These are phyloP conservation scores for Phlebiopsis flavidoalba DNA, from an alignment of 768 basidiomycete genomes.

Conservation along the genomic window DNA sequence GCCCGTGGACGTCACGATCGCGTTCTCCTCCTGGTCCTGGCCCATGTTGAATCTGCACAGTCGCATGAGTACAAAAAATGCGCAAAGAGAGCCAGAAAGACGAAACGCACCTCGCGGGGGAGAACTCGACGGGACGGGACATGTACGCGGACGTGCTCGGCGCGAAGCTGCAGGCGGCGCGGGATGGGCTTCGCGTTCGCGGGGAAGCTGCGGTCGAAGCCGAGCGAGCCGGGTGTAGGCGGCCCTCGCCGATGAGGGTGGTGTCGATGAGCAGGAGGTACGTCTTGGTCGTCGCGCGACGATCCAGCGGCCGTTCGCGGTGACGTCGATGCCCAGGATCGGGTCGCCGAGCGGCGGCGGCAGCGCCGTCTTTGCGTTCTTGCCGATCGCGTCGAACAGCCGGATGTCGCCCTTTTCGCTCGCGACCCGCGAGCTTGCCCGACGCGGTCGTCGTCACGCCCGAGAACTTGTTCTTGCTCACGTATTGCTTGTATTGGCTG, in stretches of 20 bases:
- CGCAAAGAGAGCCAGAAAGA: neutral
- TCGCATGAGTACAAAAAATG: neutral
- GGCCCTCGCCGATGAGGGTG: conserved; percentile 90
- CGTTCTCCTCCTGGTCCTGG: conserved; percentile 83
- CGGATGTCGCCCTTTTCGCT: conserved; percentile 97
- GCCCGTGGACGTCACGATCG: conserved; percentile 93
- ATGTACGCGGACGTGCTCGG: conserved; percentile 95
- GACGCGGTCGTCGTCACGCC: conserved; percentile 82
- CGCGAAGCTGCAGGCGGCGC: conserved; percentile 77
- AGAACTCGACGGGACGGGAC: conserved; percentile 81
- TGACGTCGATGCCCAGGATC: conserved; percentile 91
- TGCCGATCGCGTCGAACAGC: conserved; percentile 92
- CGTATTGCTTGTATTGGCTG: conserved; percentile 93
- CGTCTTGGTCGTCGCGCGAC: conserved; percentile 92
- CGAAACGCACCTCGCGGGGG: conserved; percentile 75
- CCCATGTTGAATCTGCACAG: conserved; percentile 83
- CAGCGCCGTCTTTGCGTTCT: conserved; percentile 97
- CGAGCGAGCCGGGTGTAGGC: conserved; percentile 75
- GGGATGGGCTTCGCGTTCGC: conserved; percentile 91
- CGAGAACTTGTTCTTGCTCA: conserved; percentile 92
- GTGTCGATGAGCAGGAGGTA: conserved; percentile 90
- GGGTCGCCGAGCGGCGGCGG: conserved; percentile 94
- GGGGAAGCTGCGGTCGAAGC: conserved; percentile 95
- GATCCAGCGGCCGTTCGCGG: conserved; percentile 89
- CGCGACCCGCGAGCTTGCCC: conserved; percentile 88